These are phyloP conservation scores for Camelina neglecta DNA, from an alignment of 345 rosid genomes.

Conservation along the genomic window DNA sequence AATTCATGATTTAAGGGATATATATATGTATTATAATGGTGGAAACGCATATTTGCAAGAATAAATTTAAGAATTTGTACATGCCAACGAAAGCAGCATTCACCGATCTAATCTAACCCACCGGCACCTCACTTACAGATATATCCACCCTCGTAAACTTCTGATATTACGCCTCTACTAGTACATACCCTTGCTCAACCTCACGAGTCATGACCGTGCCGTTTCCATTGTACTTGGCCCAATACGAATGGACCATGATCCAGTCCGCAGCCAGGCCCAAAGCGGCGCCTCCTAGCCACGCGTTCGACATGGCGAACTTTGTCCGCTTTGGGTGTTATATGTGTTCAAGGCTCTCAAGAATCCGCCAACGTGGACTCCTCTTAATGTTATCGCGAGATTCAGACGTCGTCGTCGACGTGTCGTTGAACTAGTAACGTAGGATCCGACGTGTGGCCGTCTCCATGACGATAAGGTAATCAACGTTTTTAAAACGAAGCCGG, in stretches of 20 bases:
- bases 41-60: not conserved
- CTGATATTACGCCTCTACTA: constrained; percentile 52
- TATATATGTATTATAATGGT: not conserved
- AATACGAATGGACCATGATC: constrained; percentile 45
- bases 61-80: constrained; percentile 21
- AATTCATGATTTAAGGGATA: not conserved
- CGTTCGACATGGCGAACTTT: constrained; percentile 44
- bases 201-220: constrained; percentile 55
- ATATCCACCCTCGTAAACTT: constrained; percentile 46
- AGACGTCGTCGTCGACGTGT: constrained; percentile 26
- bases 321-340: constrained; percentile 45
- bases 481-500: constrained; percentile 59
- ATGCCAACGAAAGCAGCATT: constrained; percentile 53
- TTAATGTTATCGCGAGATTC: constrained; percentile 50
- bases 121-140: constrained; percentile 70
- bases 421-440: constrained; percentile 52
- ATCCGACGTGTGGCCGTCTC: constrained; percentile 57
- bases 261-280: constrained; percentile 51
- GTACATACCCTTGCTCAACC: constrained; percentile 55
- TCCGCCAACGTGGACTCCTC: constrained; percentile 62
- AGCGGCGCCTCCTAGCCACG: constrained; percentile 58
- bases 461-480: constrained; percentile 52
- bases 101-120: constrained; percentile 69
- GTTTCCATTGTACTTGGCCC: constrained; percentile 51
- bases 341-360: constrained; percentile 70